Evolutionary conservation across 1,284 basidiomycete species (phyloP).

Genomic region (Sutorius eximius): DNA sequence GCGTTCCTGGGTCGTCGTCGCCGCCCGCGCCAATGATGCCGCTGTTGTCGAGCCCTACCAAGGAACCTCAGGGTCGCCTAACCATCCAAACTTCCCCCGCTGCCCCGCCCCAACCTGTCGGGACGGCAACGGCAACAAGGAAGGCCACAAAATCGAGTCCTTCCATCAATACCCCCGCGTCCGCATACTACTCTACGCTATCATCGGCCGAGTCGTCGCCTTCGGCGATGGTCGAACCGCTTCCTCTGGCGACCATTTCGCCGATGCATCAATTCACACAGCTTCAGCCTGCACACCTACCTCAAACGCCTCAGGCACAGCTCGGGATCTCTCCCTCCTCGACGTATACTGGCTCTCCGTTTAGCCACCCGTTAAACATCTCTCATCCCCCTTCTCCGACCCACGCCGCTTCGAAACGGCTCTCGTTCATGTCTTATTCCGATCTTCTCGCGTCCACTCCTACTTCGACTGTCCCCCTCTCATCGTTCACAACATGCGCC

Average conservation of each 20-base stretch:
- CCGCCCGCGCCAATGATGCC: conserved; percentile 23
- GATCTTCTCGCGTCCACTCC: conserved; percentile 81
- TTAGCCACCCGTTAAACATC: conserved; percentile 24
- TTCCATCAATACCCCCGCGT: conserved; percentile 46
- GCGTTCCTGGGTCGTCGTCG: conserved; percentile 39
- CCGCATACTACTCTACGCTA: conserved; percentile 46
- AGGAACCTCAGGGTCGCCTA: conserved; percentile 20
- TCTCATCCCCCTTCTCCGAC: conserved; percentile 60
- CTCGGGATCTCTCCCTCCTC: conserved; percentile 27
- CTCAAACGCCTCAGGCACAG: conserved; percentile 24
- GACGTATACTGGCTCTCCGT: conserved; percentile 26
- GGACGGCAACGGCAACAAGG: conserved; percentile 1
- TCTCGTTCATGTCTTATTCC: conserved; percentile 84
- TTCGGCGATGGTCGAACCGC: conserved; percentile 42
- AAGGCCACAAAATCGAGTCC: conserved; percentile 25
- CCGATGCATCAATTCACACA: conserved; percentile 20
- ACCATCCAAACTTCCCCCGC: conserved; percentile 27
- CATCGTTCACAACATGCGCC: conserved; percentile 64
- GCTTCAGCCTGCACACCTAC: conserved; percentile 24
- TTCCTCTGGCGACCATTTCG: conserved; percentile 32
- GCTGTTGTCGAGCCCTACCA: conserved; percentile 25
- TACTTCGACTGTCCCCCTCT: conserved; percentile 65
- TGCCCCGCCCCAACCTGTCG: not conserved
- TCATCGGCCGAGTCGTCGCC: conserved; percentile 41
- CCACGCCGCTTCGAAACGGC: conserved; percentile 54